Conservation (phyloP, 2,329 filamentous ascomycete species). For the Paecilomyces sp. region DNA sequence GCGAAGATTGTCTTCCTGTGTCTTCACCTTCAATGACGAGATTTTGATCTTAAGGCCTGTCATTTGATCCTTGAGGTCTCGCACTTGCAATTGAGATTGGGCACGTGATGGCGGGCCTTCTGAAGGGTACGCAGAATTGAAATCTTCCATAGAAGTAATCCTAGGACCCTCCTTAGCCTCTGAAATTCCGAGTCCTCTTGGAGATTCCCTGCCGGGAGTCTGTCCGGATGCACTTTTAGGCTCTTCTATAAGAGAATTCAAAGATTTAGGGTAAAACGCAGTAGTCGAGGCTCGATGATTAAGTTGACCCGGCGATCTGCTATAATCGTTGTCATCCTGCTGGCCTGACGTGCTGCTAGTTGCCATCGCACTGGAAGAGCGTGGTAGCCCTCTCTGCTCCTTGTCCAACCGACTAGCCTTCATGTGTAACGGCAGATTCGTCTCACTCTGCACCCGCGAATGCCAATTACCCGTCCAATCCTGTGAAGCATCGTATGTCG, state of each 20-base stretch:
- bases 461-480: slow-evolving; percentile 43
- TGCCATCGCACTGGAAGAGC: slow-evolving; percentile 56
- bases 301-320: slow-evolving; percentile 21
- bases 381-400: slow-evolving; percentile 40
- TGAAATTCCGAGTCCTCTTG: slow-evolving; percentile 16
- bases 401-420: slow-evolving; percentile 17
- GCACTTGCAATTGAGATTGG: slow-evolving; percentile 65
- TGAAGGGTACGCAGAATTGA: slow-evolving; percentile 29
- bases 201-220: not conserved
- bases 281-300: slow-evolving; percentile 30
- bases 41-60: slow-evolving; percentile 79
- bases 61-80: slow-evolving; percentile 75
- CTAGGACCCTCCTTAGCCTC: slow-evolving; percentile 15
- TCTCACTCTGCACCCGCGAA: slow-evolving; percentile 56
- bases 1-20: slow-evolving; percentile 70
- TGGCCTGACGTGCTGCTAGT: slow-evolving; percentile 25
- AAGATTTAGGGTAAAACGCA: slow-evolving; percentile 38
- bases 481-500: slow-evolving; percentile 25
- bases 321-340: slow-evolving; percentile 24
- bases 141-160: slow-evolving; percentile 22
- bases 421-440: slow-evolving; percentile 42
- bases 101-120: slow-evolving; percentile 52
- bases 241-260: slow-evolving; percentile 52
- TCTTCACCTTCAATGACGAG: slow-evolving; percentile 69
- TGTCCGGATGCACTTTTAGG: slow-evolving; percentile 18